These are phyloP conservation scores for Neofusicoccum sp. DNA, from an alignment of 2,329 filamentous ascomycete genomes.

Conservation along the genomic window DNA sequence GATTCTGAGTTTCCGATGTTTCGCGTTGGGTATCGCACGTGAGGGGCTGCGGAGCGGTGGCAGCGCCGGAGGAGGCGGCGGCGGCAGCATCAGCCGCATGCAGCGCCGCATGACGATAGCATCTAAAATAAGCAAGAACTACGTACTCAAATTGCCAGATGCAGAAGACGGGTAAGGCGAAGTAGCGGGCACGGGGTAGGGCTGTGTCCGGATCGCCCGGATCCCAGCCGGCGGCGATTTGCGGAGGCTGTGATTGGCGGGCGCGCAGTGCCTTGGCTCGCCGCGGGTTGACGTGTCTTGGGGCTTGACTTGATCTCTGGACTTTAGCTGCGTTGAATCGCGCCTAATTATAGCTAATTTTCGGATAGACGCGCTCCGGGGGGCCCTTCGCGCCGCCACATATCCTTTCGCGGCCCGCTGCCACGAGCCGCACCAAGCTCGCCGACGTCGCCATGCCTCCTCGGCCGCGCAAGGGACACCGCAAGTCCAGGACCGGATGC, in stretches of 20 bases:
- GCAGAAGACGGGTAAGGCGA: background rate
- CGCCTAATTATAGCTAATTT: constrained; percentile 5
- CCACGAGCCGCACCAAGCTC: background rate
- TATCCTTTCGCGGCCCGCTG: background rate
- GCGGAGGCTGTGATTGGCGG: constrained; percentile 1
- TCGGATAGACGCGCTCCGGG: background rate
- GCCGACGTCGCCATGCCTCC: constrained; percentile 1
- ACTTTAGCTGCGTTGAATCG: constrained; percentile 1
- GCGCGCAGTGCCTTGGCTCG: background rate
- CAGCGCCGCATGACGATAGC: background rate
- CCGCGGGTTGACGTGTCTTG: background rate
- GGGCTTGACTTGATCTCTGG: background rate
- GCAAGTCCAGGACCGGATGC: constrained; percentile 11
- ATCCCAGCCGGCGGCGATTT: background rate
- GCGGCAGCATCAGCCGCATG: background rate
- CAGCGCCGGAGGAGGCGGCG: background rate
- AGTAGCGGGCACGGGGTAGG: background rate
- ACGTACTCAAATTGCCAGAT: no score
- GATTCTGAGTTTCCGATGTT: background rate
- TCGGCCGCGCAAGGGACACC: constrained; percentile 12
- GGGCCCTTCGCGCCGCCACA: background rate
- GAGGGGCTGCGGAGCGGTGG: background rate
- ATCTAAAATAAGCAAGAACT: no score
- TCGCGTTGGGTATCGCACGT: background rate
- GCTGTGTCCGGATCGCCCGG: constrained; percentile 9